A percentile compares a stretch with the other conserved stretches of the same genome.
Conservation (phyloP, 2,329 filamentous ascomycete species). For the Phialophora expanda region DNA sequence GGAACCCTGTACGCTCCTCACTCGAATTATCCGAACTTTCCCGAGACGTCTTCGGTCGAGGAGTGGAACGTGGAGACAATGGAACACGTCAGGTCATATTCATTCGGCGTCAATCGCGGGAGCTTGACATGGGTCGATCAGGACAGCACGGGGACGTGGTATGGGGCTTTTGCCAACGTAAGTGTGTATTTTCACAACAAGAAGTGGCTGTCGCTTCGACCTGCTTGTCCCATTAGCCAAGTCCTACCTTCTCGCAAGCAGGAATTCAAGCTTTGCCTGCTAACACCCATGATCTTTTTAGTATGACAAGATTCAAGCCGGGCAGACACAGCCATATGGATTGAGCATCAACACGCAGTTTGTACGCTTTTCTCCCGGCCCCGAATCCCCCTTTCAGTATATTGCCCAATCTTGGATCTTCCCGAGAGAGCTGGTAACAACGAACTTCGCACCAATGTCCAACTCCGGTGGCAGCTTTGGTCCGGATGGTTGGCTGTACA, state of each 20-base stretch:
- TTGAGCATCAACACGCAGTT: constrained; percentile 23
- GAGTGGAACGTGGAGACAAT: constrained; percentile 21
- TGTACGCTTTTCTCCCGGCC: constrained; percentile 14
- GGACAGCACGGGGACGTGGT: constrained; percentile 20
- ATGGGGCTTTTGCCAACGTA: constrained; percentile 23
- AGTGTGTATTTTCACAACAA: background rate
- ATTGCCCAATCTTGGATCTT: constrained; percentile 24
- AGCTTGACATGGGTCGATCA: constrained; percentile 25
- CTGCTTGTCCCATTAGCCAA: background rate
- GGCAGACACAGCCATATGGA: constrained; percentile 20
- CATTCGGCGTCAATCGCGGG: constrained; percentile 17
- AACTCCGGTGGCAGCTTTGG: constrained; percentile 23
- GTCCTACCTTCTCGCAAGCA: background rate
- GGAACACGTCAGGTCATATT: constrained; percentile 16
- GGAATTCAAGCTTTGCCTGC: background rate
- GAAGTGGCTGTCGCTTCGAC: background rate
- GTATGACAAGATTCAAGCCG: constrained; percentile 19
- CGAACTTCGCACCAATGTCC: constrained; percentile 18
- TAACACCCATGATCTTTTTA: background rate
- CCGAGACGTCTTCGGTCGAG: constrained; percentile 22
- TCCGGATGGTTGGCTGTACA: constrained; percentile 22
- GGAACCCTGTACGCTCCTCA: constrained; percentile 20
- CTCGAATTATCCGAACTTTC: constrained; percentile 14
- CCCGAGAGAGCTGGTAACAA: constrained; percentile 5
- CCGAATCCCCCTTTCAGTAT: constrained; percentile 14